Evolutionary conservation across 2,329 filamentous ascomycete species (phyloP).

Genomic region (Paecilomyces formosus): DNA sequence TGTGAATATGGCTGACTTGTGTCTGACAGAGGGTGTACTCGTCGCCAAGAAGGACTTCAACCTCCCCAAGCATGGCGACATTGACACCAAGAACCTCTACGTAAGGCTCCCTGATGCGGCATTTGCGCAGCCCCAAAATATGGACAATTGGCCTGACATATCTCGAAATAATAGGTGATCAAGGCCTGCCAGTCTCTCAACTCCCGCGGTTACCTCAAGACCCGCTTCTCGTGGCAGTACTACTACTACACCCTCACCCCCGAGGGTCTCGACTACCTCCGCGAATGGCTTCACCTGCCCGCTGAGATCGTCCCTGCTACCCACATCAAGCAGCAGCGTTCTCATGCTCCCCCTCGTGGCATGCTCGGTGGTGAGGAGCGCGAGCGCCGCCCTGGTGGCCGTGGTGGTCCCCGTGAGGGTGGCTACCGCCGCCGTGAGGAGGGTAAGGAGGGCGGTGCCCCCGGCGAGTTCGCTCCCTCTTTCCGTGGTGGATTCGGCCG

Average conservation of each 20-base stretch:
- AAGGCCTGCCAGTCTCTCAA: constrained; percentile 98
- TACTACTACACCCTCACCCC: constrained; percentile 99
- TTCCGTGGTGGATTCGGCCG: constrained; percentile 90
- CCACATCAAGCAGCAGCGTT: constrained; percentile 99
- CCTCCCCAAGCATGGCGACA: constrained; percentile 93
- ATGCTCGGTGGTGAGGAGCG: constrained; percentile 87
- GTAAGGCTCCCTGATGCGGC: constrained; percentile 36
- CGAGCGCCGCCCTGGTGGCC: constrained; percentile 77
- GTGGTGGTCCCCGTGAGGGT: constrained; percentile 69
- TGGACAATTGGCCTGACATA: constrained; percentile 6
- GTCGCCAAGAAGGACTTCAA: constrained; percentile 99
- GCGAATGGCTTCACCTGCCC: constrained; percentile 99
- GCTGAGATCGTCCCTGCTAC: constrained; percentile 99
- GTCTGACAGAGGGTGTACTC: constrained; percentile 62
- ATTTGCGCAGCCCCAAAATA: not conserved
- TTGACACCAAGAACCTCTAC: constrained; percentile 99
- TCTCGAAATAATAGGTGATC: constrained; percentile 56
- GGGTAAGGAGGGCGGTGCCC: constrained; percentile 85
- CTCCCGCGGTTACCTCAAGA: constrained; percentile 98
- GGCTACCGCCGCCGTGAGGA: constrained; percentile 86
- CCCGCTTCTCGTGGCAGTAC: constrained; percentile 99
- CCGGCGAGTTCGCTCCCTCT: constrained; percentile 83
- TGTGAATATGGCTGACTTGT: constrained; percentile 7
- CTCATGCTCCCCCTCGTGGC: constrained; percentile 93
- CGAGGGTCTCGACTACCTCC: constrained; percentile 99